Percentiles rank a stretch among this genome's conserved stretches.
phyloP scores from a whole-genome alignment of 2,329 filamentous ascomycete species.

The Ophiosphaerella narmari region DNA sequence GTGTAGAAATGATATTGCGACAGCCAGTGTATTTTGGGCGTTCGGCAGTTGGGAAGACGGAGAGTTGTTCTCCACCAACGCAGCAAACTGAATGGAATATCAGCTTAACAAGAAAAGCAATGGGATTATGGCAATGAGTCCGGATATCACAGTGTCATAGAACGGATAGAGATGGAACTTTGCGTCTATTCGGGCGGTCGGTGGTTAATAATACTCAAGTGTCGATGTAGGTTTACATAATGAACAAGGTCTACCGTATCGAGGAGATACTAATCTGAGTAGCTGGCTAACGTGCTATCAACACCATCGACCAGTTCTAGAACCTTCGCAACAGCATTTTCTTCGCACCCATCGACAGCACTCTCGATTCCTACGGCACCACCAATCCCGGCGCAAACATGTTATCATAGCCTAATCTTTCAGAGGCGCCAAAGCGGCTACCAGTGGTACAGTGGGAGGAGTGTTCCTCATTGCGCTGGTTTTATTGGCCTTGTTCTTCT shows the following conservation, averaged over 20 bases:
- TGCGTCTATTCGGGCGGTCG: slow-evolving; percentile 7
- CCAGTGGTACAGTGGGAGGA: slow-evolving; percentile 20
- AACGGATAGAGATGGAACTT: slow-evolving; percentile 19
- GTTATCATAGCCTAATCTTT: slow-evolving; percentile 19
- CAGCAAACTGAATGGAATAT: slow-evolving; percentile 20
- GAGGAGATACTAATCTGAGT: slow-evolving; percentile 1
- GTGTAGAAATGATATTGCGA: slow-evolving; percentile 18
- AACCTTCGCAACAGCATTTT: slow-evolving; percentile 1
- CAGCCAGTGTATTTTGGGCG: slow-evolving; percentile 27
- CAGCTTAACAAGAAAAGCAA: slow-evolving; percentile 14
- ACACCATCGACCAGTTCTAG: not conserved
- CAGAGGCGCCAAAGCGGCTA: slow-evolving; percentile 24
- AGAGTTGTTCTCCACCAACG: slow-evolving; percentile 23
- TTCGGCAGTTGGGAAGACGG: slow-evolving; percentile 26
- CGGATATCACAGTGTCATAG: slow-evolving; percentile 19
- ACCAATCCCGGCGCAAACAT: slow-evolving; percentile 21
- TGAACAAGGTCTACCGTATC: not conserved
- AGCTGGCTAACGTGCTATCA: slow-evolving; percentile 7
- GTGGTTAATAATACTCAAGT: too few relatives aligned
- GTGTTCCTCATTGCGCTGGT: slow-evolving; percentile 55
- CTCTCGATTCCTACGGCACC: not conserved
- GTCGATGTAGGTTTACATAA: slow-evolving; percentile 11
- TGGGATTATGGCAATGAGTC: slow-evolving; percentile 12
- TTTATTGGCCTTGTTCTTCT: slow-evolving; percentile 64
- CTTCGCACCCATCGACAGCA: not conserved